phyloP scores from a whole-genome alignment of 1,284 basidiomycete genomes.

The Boletellus dicymbophilus region DNA sequence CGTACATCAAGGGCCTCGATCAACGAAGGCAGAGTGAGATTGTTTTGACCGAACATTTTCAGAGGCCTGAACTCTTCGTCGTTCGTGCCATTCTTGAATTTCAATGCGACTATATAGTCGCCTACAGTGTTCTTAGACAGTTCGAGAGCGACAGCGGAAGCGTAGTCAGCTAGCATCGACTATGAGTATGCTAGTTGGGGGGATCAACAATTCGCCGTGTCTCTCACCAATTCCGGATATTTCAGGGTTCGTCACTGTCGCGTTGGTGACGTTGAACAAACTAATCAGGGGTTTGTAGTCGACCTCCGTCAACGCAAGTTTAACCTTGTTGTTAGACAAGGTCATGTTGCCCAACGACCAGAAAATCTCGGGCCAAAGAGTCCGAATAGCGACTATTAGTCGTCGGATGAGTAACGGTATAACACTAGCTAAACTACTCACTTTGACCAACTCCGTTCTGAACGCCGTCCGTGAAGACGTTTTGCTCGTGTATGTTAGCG shows the following conservation, averaged over 20 bases:
- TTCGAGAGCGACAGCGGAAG: slow-evolving; percentile 47
- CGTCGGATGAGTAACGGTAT: not conserved
- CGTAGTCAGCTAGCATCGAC: slow-evolving; percentile 46
- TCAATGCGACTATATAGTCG: slow-evolving; percentile 33
- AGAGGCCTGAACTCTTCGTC: slow-evolving; percentile 27
- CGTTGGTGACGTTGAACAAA: slow-evolving; percentile 48
- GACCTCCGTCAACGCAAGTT: slow-evolving; percentile 42
- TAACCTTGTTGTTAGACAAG: slow-evolving; percentile 40
- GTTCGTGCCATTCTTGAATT: slow-evolving; percentile 53
- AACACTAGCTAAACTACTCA: slow-evolving; percentile 19
- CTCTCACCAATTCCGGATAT: slow-evolving; percentile 38
- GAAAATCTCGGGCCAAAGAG: slow-evolving; percentile 47
- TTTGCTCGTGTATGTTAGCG: slow-evolving; percentile 52
- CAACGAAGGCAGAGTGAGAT: slow-evolving; percentile 36
- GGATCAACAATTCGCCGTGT: not conserved
- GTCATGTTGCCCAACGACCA: slow-evolving; percentile 42
- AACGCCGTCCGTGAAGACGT: slow-evolving; percentile 45
- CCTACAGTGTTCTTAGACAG: slow-evolving; percentile 30
- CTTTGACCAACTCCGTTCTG: slow-evolving; percentile 45
- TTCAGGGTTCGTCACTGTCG: slow-evolving; percentile 33
- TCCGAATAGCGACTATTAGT: slow-evolving; percentile 36
- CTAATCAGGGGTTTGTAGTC: slow-evolving; percentile 58
- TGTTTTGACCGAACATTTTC: slow-evolving; percentile 31
- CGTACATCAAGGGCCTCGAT: slow-evolving; percentile 35
- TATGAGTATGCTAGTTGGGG: not conserved